Evolutionary conservation across 1,284 basidiomycete genomes (phyloP), one percentile per base, ranked within the genome.

Genomic region (Irpex sp.): DNA sequence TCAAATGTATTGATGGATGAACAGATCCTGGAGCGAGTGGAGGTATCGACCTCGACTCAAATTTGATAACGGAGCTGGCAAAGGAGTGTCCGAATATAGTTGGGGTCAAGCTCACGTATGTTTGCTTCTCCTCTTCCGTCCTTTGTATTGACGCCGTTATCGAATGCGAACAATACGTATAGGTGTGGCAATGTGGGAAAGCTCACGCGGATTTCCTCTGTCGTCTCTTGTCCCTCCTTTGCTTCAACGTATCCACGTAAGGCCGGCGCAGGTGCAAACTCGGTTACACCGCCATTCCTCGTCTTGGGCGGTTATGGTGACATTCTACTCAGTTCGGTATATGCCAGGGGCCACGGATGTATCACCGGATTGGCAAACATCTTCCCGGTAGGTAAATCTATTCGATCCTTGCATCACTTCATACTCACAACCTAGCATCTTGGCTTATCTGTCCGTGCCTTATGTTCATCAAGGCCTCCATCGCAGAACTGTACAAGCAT

Each of bases 111-210:
- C 83, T 96, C 68, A 96, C 93, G 87, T 91, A 74, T 54, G 88
- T 82, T 13, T 37, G 37, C n/a, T 34, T 49, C 34, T 19, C 21
- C 52, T 19, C 15, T 2, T 19, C 19, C n/a, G 13, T 44, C 40
- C 15, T 15, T 44, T 44, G 15, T 8, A 44, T 15, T 11, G 15
- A 15, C 40, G 11, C 40, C 40, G 40, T 44, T 26, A 4, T 26
- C 26, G 40, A 11, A 44, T 44, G 15, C 40, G 15, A 11, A 44
- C 40, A 44, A 7, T 15, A 37, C 54, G 40, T 54, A 56, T 70
- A 93, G 92, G 36, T 96, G 94, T 72, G 93, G 92, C 51, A 92
- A 91, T 67, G 91, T 97, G 64, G 94, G 94, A 62, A 97, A 97
- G 77, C 82, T 96, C 69, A 92, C 91, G 26, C 85, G 94, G 63